Evolutionary conservation across 1,284 basidiomycete species (phyloP).

Genomic region (Cutaneotrichosporon mucoides): DNA sequence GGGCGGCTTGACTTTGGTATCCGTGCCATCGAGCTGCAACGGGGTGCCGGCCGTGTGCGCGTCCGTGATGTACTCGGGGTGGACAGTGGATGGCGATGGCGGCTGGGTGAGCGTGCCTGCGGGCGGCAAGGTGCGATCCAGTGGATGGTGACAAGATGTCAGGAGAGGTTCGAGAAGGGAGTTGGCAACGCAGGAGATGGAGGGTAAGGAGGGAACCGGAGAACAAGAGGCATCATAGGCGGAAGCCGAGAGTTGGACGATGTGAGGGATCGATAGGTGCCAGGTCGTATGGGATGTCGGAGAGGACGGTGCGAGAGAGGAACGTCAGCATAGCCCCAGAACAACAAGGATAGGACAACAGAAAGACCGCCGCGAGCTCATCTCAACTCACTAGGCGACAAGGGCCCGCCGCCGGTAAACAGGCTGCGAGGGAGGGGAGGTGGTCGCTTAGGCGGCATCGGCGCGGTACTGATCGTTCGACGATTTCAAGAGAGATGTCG

Average conservation of each 20-base stretch:
- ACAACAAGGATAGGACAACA: too few relatives aligned
- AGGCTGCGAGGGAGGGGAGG: slow-evolving; percentile 39
- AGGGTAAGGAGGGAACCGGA: not conserved
- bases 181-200: not conserved
- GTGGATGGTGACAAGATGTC: too few relatives aligned
- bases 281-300: too few relatives aligned
- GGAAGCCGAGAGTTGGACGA: too few relatives aligned
- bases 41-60: slow-evolving; percentile 28
- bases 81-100: slow-evolving; percentile 36
- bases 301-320: not conserved
- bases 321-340: too few relatives aligned
- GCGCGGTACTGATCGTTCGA: not conserved
- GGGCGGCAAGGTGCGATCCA: too few relatives aligned
- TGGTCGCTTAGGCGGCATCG: slow-evolving; percentile 38
- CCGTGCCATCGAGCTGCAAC: not conserved
- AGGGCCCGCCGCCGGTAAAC: slow-evolving; percentile 33
- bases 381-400: slow-evolving; percentile 34
- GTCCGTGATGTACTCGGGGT: slow-evolving; percentile 40
- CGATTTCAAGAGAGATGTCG: not conserved
- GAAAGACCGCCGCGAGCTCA: too few relatives aligned
- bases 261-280: too few relatives aligned
- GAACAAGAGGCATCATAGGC: too few relatives aligned
- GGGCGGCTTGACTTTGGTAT: slow-evolving; percentile 1
- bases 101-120: slow-evolving; percentile 27
- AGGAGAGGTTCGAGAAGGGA: too few relatives aligned